Evolutionary conservation across 1,284 basidiomycete genomes (phyloP), one percentile per base, ranked within the genome.

Genomic region (Ceratobasidium sp.): DNA sequence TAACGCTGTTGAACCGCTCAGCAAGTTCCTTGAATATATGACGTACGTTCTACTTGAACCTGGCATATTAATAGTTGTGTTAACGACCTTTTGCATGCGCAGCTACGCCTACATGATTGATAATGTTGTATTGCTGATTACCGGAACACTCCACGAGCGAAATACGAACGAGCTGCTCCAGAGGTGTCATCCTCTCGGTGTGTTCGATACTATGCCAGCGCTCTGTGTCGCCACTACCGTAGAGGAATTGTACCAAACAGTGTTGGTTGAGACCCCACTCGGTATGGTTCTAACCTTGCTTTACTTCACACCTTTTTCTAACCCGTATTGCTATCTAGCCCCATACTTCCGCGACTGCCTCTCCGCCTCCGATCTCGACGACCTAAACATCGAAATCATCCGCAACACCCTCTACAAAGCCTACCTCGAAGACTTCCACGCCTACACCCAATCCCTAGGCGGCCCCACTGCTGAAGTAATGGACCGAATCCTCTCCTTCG

Each of bases 41-140:
- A 99, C 97, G 91, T 94, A 84, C 78, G 91, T 89, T 44, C 10
- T 40, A 20, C 57, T 12, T 48, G 28, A 5, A 6, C 40, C 44
- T 15, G 26, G 13, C n/a, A 54, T 20, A 42, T 57, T 64, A 46
- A 13, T 59, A 26, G 38, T 73, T 46, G 17, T 46, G 38, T 42
- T 64, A 42, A 64, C 33, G 33, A 33, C 33, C 4, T 33, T 23
- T 20, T 26, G 6, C 40, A 9, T 26, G 50, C 61, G 59, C 83
- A 96, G 95, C 61, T 98, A 98, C 84, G 95, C 92, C 40, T 99
- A 99, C 87, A 99, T 99, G 98, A 99, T 99, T 83, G 98, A 99
- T 91, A 99, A 99, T 84, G 95, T 99, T 83, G 94, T 99, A 80
- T 90, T 99, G 69, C 90, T 99, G 82, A 99, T 99, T 80, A 98